Base-by-base conservation (phyloP, 768 basidiomycete genomes). In the Trametes coccinea region DNA sequence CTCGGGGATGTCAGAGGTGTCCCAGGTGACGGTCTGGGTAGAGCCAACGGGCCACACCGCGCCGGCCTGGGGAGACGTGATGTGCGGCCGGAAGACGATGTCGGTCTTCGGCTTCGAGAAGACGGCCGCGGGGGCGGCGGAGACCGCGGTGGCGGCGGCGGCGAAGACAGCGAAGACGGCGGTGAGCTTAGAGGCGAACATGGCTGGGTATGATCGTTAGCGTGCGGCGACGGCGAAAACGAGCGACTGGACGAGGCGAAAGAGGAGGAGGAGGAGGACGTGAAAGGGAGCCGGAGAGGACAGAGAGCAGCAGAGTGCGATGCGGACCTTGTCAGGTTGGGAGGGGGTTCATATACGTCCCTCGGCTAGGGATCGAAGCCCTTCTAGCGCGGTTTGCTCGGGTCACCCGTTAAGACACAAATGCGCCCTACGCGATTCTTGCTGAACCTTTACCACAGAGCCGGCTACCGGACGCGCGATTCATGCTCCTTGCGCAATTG, bases 11-110 rank as follows among this genome's bases (percentile, higher is more conserved):
- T 73, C 60, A 27, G 67, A 62, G 6, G 71, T 65, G 59, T 75
- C 69, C 85, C 85, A 86, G 43, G 69, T 70, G 62, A 86, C 79
- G 29, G 69, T 67, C 62, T 80, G 76, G 1, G 14, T 48, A 9
- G 68, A 66, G 29, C 79, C 77, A 37, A 69, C 61, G 4, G 47
- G 29, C 84, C 84, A 86, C 8, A 72, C 34, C 4, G 64, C 60
- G 5, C 60, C 60, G 3, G 50, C 50, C n/a, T 50, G 56, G 31
- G 83, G 84, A 10, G 57, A 60, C 29, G 72, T 80, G 67, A 85
- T 79, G 2, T 60, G 62, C 2, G 84, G 83, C 43, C 72, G 76
- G 63, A 78, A 77, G 56, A 79, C 65, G 52, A 76, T 56, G 56
- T 77, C 71, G 56, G 74, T 66, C 37, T 66, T 66, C 16, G 75